Evolutionary conservation across 257 asterid species (phyloP), one percentile per base, ranked within the genome.

Genomic region (Fraxinus pennsylvanica): DNA sequence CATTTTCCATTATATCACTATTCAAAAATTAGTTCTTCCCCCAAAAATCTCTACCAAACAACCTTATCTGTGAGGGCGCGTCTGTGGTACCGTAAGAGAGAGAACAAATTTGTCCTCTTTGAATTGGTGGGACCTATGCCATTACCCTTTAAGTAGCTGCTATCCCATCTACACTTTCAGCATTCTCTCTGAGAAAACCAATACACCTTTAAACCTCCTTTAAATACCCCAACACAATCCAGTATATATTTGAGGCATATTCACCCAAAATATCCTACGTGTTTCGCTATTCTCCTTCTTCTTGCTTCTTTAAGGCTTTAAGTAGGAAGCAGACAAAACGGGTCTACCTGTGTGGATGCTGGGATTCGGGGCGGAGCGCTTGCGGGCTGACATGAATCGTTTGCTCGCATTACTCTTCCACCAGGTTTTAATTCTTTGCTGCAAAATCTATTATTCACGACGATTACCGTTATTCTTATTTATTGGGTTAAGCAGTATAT

Each of bases 291-390:
- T 41, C 50, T 41, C 50, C 50, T 41, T 2, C 50, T 41, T 12
- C 50, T 41, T 41, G 50, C 50, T 41, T 41, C 50, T 41, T 41
- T 41, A 41, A 41, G 50, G 77, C 47, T 32, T 9, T 73, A 65
- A 74, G 27, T 43, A 50, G 17, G 33, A 29, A 32, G 15, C 74
- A 79, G 89, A 30, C 94, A 94, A 94, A 83, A 94, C 99, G 99
- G 99, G 98, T 90, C 93, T 95, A 27, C 98, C 98, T 3, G 4
- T 91, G 93, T 93, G 99, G 98, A 89, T 93, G 98, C 80, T 95
- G 78, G 96, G 95, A 1, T 85, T 91, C 76, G 88, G 85, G 71
- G 81, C 81, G 84, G 98, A 91, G 82, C 94, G 88, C 72, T 85
- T 93, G 80, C 91, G 91, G 77, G 89, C 86, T 32, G 99, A 95